These are phyloP conservation scores for Magnolia kwangsiensis DNA, from an alignment of 164 flowering plant species.

Conservation along the genomic window DNA sequence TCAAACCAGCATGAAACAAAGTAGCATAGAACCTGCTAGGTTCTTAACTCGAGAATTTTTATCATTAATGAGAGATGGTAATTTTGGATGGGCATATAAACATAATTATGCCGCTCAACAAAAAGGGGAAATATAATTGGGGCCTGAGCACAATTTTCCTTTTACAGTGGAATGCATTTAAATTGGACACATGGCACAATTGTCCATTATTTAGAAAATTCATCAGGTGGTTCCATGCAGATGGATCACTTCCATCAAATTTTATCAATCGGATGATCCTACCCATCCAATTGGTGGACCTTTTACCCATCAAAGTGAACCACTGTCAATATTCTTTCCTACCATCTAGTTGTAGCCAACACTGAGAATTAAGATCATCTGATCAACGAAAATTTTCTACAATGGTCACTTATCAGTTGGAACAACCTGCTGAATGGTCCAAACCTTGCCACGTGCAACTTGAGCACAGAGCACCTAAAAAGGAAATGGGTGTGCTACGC, in stretches of 20 bases:
- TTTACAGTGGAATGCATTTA: neutral
- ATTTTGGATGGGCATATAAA: neutral
- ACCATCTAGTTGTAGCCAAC: neutral
- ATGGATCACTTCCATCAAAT: neutral
- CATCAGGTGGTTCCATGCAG: neutral
- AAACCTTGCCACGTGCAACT: neutral
- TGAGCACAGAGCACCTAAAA: neutral
- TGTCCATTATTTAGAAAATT: too few species aligned
- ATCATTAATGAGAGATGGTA: neutral
- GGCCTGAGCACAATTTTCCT: neutral
- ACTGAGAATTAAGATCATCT: neutral
- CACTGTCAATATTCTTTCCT: neutral
- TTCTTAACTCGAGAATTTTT: neutral
- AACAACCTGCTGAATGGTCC: neutral
- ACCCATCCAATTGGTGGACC: too few species aligned
- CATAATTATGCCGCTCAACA: too few species aligned
- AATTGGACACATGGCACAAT: neutral
- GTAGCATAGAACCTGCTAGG: neutral
- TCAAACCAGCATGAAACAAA: neutral
- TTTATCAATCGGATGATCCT: neutral
- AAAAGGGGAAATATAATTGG: neutral
- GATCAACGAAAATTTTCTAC: neutral
- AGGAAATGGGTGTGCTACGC: neutral
- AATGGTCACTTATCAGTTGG: neutral
- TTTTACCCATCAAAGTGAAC: too few species aligned